Evolutionary conservation across 2,329 filamentous ascomycete species (phyloP).

Genomic region (Colletotrichum sp.): DNA sequence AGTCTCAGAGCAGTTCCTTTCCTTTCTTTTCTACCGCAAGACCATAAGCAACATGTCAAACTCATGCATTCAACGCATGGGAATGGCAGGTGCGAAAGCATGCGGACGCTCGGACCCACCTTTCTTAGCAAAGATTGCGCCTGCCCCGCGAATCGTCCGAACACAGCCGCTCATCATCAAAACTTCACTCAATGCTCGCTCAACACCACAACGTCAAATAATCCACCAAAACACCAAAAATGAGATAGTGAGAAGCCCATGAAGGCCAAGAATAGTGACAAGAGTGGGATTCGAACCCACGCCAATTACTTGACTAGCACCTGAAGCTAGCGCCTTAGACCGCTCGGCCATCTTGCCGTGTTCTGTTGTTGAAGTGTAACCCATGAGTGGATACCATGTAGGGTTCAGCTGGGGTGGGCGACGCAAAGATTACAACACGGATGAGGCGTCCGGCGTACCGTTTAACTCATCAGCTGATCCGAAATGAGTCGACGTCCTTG

Average conservation of each 20-base stretch:
- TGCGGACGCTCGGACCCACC: background rate
- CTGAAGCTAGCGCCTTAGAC: conserved; percentile 22
- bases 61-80: background rate
- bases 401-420: background rate
- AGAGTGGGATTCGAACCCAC: conserved; percentile 15
- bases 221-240: background rate
- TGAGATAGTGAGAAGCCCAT: background rate
- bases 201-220: background rate
- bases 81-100: background rate
- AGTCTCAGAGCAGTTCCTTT: background rate
- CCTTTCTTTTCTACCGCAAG: background rate
- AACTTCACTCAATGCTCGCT: background rate
- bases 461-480: background rate
- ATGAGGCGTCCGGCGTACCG: background rate
- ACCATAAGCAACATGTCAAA: background rate
- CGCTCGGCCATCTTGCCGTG: conserved; percentile 20
- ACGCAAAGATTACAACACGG: background rate
- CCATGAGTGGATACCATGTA: fast-evolving
- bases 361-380: fast-evolving
- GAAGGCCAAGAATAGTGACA: background rate
- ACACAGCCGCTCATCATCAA: background rate
- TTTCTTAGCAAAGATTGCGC: background rate
- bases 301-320: conserved; percentile 20
- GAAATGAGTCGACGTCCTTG: no score
- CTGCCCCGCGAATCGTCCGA: background rate